A percentile compares a stretch with the other conserved stretches of the same genome.
phyloP scores from a whole-genome alignment of 2,329 filamentous ascomycete species.

The Colletotrichum liriopes region DNA sequence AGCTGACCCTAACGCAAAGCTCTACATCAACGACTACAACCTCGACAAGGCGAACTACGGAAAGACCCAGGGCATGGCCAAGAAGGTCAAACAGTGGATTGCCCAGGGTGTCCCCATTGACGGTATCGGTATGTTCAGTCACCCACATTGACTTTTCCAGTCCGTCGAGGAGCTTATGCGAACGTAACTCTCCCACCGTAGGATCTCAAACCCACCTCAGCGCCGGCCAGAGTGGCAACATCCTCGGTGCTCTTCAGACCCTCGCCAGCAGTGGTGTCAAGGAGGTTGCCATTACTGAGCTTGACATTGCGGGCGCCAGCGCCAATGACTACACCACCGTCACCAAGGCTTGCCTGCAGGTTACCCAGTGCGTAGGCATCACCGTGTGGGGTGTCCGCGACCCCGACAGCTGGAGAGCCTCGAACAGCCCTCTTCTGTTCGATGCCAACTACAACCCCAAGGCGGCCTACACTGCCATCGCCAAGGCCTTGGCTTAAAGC shows the following conservation, averaged over 20 bases:
- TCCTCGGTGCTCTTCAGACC: constrained; percentile 54
- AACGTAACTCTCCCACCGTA: background rate
- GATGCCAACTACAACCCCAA: constrained; percentile 67
- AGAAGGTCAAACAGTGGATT: background rate
- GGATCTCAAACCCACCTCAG: background rate
- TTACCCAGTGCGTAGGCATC: constrained; percentile 75
- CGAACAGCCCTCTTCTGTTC: constrained; percentile 67
- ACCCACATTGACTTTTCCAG: background rate
- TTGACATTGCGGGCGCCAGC: constrained; percentile 75
- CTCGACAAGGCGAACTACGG: constrained; percentile 72
- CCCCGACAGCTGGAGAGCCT: constrained; percentile 66
- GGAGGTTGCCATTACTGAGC: constrained; percentile 54
- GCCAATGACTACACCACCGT: constrained; percentile 71
- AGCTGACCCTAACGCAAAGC: constrained; percentile 76
- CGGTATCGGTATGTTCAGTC: constrained; percentile 31
- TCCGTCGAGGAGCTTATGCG: background rate
- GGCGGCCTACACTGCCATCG: constrained; percentile 57
- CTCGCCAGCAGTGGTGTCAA: constrained; percentile 65
- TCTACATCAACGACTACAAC: constrained; percentile 85
- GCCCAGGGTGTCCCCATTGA: background rate
- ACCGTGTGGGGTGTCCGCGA: constrained; percentile 74
- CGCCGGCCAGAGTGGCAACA: background rate
- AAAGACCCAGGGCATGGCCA: constrained; percentile 68
- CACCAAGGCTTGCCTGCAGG: constrained; percentile 70
- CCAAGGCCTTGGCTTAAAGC: background rate